Conservation (phyloP, 2,329 filamentous ascomycete species). For the Zymoseptoria passerinii region DNA sequence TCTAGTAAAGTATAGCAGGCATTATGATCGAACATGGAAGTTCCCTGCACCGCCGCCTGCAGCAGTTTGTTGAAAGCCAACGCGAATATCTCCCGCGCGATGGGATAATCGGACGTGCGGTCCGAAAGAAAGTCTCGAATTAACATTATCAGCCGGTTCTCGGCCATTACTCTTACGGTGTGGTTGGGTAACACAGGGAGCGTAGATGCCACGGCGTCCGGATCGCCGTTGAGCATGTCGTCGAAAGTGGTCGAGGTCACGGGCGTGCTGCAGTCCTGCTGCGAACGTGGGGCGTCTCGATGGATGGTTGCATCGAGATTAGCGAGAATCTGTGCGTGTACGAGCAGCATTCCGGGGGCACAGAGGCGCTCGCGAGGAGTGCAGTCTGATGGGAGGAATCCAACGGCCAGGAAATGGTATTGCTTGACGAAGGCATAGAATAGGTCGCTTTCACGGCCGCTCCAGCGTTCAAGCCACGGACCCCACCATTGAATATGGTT, state of each 20-base stretch:
- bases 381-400: constrained; percentile 44
- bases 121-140: constrained; percentile 71
- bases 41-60: constrained; percentile 64
- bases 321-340: constrained; percentile 73
- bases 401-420: constrained; percentile 69
- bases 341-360: constrained; percentile 67
- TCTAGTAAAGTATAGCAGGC: constrained; percentile 88
- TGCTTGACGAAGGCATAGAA: constrained; percentile 90
- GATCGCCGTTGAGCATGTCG: constrained; percentile 49
- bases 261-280: constrained; percentile 33
- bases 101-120: constrained; percentile 44
- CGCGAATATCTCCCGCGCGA: constrained; percentile 62
- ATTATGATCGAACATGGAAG: constrained; percentile 71
- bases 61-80: constrained; percentile 65
- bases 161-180: constrained; percentile 71
- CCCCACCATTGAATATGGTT: constrained; percentile 75
- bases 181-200: constrained; percentile 58
- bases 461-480: constrained; percentile 78
- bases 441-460: constrained; percentile 76
- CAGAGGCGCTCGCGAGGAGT: constrained; percentile 51
- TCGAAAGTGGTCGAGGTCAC: constrained; percentile 53
- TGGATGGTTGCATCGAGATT: constrained; percentile 79
- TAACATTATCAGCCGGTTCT: constrained; percentile 75
- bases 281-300: constrained; percentile 50
- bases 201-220: constrained; percentile 59